These are phyloP conservation scores for Penicillium sumatraense DNA, from an alignment of 2,329 filamentous ascomycete genomes.

Conservation along the genomic window DNA sequence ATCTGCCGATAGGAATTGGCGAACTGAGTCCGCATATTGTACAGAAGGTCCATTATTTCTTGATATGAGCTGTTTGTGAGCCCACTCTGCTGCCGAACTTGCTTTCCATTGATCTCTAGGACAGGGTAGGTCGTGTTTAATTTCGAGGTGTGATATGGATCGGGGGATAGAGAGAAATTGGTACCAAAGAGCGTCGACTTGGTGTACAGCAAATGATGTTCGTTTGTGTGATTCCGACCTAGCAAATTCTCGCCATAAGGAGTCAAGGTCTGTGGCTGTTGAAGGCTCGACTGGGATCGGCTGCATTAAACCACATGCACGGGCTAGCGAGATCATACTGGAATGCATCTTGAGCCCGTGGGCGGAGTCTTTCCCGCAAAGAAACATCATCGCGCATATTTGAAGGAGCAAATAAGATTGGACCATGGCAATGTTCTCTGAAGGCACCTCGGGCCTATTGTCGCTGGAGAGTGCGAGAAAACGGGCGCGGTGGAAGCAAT, in stretches of 20 bases:
- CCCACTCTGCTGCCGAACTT: constrained; percentile 39
- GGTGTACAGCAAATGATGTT: constrained; percentile 49
- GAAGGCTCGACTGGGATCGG: constrained; percentile 23
- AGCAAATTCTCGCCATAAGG: constrained; percentile 47
- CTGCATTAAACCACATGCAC: constrained; percentile 43
- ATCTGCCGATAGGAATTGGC: constrained; percentile 41
- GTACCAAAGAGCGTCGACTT: constrained; percentile 52
- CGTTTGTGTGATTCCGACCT: constrained; percentile 47
- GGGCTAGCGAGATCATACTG: constrained; percentile 45
- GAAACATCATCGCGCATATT: constrained; percentile 50
- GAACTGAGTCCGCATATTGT: constrained; percentile 44
- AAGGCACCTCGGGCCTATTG: constrained; percentile 10
- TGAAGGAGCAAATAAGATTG: constrained; percentile 48
- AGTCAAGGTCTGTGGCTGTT: constrained; percentile 38
- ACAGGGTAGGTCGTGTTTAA: constrained; percentile 51
- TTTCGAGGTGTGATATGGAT: constrained; percentile 44
- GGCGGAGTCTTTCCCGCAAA: constrained; percentile 42
- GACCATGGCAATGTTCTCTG: constrained; percentile 33
- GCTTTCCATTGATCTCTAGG: constrained; percentile 45
- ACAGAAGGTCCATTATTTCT: constrained; percentile 32
- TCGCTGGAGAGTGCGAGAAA: constrained; percentile 29
- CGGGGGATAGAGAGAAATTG: constrained; percentile 42
- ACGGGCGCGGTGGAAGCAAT: constrained; percentile 41
- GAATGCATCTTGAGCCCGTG: constrained; percentile 47
- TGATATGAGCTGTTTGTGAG: constrained; percentile 23